phyloP scores from a whole-genome alignment of 306 rosid genomes.

The Glycyrrhiza uralensis region DNA sequence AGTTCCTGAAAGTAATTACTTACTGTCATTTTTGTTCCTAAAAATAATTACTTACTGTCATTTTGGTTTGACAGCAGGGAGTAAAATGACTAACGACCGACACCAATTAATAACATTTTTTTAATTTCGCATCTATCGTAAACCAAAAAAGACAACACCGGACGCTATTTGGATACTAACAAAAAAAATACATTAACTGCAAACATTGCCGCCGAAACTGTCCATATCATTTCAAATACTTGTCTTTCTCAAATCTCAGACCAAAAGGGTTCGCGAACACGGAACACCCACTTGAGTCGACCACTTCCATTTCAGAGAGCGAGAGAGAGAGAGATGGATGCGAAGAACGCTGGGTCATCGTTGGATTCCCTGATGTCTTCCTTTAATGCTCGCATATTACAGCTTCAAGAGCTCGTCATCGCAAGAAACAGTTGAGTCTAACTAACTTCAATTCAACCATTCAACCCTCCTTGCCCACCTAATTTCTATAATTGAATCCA shows the following conservation, averaged over 20 bases:
- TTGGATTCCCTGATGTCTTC: constrained; percentile 58
- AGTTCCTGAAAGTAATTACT: too few species aligned
- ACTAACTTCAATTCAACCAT: background rate
- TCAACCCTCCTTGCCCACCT: too few species aligned
- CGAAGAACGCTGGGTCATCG: constrained; percentile 54
- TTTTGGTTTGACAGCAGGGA: too few species aligned
- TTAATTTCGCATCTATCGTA: too few species aligned
- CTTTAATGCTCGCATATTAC: constrained; percentile 66
- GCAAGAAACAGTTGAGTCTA: constrained; percentile 73
- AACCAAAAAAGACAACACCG: too few species aligned
- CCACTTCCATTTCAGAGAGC: background rate
- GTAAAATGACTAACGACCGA: too few species aligned
- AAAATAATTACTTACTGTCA: too few species aligned
- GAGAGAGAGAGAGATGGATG: constrained; percentile 43
- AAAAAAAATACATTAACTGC: too few species aligned
- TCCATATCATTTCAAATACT: background rate
- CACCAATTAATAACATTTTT: too few species aligned
- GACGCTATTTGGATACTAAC: too few species aligned
- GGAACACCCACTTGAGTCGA: background rate
- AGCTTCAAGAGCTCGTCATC: constrained; percentile 85
- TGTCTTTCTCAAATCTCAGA: background rate
- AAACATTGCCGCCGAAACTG: constrained; percentile 9
- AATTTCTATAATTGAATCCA: background rate
- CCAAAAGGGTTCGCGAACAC: background rate
- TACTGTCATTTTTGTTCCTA: too few species aligned